Percentiles rank a stretch among this genome's conserved stretches.
phyloP scores from a whole-genome alignment of 2,329 filamentous ascomycete species.

The Hirsutella rhossiliensis region DNA sequence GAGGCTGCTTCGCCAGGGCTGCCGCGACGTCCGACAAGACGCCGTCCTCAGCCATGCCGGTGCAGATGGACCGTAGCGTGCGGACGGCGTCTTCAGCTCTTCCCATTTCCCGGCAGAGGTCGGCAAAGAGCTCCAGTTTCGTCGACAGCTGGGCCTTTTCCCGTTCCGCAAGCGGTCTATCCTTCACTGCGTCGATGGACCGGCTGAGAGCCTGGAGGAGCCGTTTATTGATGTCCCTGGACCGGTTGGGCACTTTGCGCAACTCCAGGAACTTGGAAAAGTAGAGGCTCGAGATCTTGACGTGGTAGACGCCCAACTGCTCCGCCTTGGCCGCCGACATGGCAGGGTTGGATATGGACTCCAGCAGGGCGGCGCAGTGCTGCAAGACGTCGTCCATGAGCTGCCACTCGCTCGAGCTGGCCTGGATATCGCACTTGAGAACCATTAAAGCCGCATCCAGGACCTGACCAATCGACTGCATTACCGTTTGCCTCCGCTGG shows the following conservation, averaged over 20 bases:
- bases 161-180: constrained; percentile 40
- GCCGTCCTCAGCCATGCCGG: constrained; percentile 46
- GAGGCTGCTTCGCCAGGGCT: constrained; percentile 34
- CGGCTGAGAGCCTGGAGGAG: constrained; percentile 47
- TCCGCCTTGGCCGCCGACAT: constrained; percentile 16
- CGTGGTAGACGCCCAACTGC: constrained; percentile 34
- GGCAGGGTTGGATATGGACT: constrained; percentile 32
- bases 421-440: constrained; percentile 38
- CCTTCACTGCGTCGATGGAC: constrained; percentile 50
- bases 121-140: constrained; percentile 57
- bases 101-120: constrained; percentile 41
- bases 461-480: constrained; percentile 39
- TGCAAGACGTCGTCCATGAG: constrained; percentile 43
- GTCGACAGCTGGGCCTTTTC: constrained; percentile 45
- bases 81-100: constrained; percentile 44
- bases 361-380: constrained; percentile 42
- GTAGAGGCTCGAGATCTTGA: constrained; percentile 62
- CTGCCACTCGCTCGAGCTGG: constrained; percentile 37
- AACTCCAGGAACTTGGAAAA: constrained; percentile 48
- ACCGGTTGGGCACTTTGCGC: constrained; percentile 28
- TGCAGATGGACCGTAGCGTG: constrained; percentile 48
- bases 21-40: constrained; percentile 40
- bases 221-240: constrained; percentile 23
- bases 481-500: constrained; percentile 41
- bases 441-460: constrained; percentile 50